Conservation (phyloP, 768 basidiomycete genomes). For the Phanerodontia chrysosporium region DNA sequence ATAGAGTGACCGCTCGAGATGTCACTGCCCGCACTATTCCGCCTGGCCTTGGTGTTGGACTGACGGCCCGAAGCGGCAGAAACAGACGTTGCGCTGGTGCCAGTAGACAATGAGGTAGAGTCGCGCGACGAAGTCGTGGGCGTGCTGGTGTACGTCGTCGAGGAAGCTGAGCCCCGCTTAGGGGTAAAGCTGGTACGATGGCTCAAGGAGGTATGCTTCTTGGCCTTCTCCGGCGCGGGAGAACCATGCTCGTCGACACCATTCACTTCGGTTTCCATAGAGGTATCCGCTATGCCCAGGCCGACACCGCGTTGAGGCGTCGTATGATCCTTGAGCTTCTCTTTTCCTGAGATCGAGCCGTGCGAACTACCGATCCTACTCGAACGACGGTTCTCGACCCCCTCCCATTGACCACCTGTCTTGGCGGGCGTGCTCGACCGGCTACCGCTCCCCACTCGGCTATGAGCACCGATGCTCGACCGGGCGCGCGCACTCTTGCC, state of each 20-base stretch:
- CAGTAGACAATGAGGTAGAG: slow-evolving; percentile 76
- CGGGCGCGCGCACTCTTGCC: slow-evolving; percentile 74
- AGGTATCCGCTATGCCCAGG: slow-evolving; percentile 29
- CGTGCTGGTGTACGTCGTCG: slow-evolving; percentile 79
- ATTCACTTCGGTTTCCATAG: slow-evolving; percentile 39
- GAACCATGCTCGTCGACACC: slow-evolving; percentile 45
- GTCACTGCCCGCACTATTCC: slow-evolving; percentile 88
- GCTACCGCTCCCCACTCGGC: slow-evolving; percentile 50
- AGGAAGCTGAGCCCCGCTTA: slow-evolving; percentile 87
- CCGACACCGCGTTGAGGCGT: slow-evolving; percentile 33
- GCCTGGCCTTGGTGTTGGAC: slow-evolving; percentile 55
- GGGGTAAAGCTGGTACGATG: slow-evolving; percentile 74
- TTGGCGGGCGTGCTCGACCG: slow-evolving; percentile 70
- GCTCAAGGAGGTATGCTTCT: slow-evolving; percentile 53
- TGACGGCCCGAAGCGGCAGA: slow-evolving; percentile 71
- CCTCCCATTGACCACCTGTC: slow-evolving; percentile 69
- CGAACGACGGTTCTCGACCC: slow-evolving; percentile 40
- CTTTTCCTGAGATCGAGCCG: slow-evolving; percentile 41
- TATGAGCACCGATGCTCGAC: slow-evolving; percentile 54
- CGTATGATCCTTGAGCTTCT: slow-evolving; percentile 33
- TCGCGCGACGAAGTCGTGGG: slow-evolving; percentile 78
- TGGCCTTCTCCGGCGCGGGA: slow-evolving; percentile 57
- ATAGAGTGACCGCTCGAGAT: slow-evolving; percentile 70
- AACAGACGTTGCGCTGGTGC: slow-evolving; percentile 74
- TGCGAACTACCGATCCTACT: slow-evolving; percentile 30